Evolutionary conservation across 1,284 basidiomycete species (phyloP).

Genomic region (Sporisorium graminicola): DNA sequence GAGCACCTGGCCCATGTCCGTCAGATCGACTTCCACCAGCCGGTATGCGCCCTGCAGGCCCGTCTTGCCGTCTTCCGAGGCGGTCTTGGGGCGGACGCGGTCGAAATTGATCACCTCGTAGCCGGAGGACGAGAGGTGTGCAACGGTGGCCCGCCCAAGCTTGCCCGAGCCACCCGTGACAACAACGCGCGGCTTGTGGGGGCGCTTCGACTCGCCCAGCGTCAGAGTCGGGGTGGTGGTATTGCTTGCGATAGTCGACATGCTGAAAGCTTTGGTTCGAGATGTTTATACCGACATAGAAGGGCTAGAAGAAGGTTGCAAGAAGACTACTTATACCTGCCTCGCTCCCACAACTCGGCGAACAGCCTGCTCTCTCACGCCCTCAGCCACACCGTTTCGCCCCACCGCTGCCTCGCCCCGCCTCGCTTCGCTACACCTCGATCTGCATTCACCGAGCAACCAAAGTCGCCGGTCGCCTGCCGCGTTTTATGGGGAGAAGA

Average conservation of each 20-base stretch:
- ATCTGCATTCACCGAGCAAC: too few relatives aligned
- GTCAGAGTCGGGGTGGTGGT: slow-evolving; percentile 7
- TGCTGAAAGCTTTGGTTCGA: background rate
- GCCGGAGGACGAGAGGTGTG: slow-evolving; percentile 61
- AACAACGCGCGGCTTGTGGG: slow-evolving; percentile 56
- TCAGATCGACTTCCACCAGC: slow-evolving; percentile 66
- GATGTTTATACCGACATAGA: background rate
- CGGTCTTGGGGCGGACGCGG: slow-evolving; percentile 61
- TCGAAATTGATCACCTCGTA: slow-evolving; percentile 56
- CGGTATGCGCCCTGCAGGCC: slow-evolving; percentile 55
- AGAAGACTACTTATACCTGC: background rate
- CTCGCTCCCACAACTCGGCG: too few relatives aligned
- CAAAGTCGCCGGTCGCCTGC: background rate
- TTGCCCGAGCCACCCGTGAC: slow-evolving; percentile 70
- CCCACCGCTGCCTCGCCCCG: background rate
- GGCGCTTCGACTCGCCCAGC: slow-evolving; percentile 20
- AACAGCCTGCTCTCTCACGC: too few relatives aligned
- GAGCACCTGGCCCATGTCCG: slow-evolving; percentile 69
- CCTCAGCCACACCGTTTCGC: background rate
- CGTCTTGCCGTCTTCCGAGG: slow-evolving; percentile 61
- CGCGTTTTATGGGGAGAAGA: background rate
- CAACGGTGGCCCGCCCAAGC: slow-evolving; percentile 67
- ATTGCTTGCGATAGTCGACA: background rate
- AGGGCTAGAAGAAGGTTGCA: background rate
- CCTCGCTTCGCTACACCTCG: too few relatives aligned